Percentiles rank a stretch among this genome's conserved stretches.
Evolutionary conservation across 148 eudicot species (phyloP).

Genomic region (Selenicereus undatus): DNA sequence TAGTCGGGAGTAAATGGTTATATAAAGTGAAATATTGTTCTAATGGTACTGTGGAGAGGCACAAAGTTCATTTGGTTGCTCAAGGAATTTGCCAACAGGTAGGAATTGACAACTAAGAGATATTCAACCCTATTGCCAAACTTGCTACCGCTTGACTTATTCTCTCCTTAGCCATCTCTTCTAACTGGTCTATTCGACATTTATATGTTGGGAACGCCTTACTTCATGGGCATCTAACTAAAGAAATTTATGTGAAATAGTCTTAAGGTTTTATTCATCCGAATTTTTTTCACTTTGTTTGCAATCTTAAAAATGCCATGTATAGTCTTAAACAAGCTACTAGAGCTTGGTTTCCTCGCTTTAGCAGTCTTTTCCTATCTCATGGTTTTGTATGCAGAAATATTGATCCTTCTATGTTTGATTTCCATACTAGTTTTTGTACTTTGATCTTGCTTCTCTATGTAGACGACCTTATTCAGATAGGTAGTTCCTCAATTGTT

Average conservation of each 20-base stretch:
- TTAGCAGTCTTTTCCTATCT: background rate
- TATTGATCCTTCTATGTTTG: background rate
- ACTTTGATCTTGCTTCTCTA: no score
- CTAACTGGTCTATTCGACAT: background rate
- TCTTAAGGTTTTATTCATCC: background rate
- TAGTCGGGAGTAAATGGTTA: background rate
- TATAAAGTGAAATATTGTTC: background rate
- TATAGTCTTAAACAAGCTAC: background rate
- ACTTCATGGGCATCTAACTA: background rate
- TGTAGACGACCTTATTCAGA: no score
- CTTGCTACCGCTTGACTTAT: no score
- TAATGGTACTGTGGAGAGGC: background rate
- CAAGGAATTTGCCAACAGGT: no score
- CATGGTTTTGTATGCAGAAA: background rate
- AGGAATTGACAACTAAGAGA: no score
- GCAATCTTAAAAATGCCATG: background rate
- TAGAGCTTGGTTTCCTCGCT: background rate
- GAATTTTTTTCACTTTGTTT: no score
- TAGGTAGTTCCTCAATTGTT: no score
- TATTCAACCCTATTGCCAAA: no score
- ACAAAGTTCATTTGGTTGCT: no score
- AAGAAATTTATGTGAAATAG: background rate
- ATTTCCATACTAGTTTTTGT: no score
- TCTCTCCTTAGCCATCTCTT: background rate
- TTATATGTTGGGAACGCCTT: background rate